These are phyloP conservation scores for Vaccinium macrocarpon DNA, from an alignment of 148 eudicot genomes.

Conservation along the genomic window DNA sequence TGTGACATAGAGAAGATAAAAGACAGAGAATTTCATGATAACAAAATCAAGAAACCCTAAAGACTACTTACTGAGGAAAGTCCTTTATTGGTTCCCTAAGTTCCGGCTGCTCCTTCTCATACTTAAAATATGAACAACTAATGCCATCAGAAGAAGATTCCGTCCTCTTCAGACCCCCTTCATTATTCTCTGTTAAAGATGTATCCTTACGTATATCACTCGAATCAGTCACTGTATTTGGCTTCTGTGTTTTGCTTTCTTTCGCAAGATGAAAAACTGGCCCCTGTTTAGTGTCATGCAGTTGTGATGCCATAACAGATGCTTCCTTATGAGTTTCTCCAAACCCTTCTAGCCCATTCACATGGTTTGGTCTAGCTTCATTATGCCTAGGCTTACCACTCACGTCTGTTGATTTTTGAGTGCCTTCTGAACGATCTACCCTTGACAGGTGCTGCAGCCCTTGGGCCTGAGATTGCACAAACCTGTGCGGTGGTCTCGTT, in stretches of 20 bases:
- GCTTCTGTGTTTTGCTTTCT: constrained; percentile 58
- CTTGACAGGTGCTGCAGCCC: constrained; percentile 28
- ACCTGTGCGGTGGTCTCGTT: constrained; percentile 32
- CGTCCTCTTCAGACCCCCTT: constrained; percentile 49
- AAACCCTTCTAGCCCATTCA: constrained; percentile 43
- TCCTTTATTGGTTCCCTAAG: constrained; percentile 78
- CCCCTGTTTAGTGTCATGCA: constrained; percentile 43
- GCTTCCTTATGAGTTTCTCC: constrained; percentile 51
- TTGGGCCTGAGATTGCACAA: constrained; percentile 30
- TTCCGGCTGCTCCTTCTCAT: constrained; percentile 88
- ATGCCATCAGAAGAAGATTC: constrained; percentile 76
- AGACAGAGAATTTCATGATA: constrained; percentile 8
- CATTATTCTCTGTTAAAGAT: constrained; percentile 41
- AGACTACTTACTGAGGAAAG: constrained; percentile 67
- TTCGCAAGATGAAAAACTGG: constrained; percentile 40
- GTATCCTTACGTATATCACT: constrained; percentile 39
- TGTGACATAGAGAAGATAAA: not conserved
- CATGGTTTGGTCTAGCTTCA: constrained; percentile 44
- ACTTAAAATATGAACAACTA: constrained; percentile 61
- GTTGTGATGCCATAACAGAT: constrained; percentile 27
- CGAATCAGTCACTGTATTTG: constrained; percentile 34
- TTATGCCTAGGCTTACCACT: constrained; percentile 36
- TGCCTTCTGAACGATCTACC: constrained; percentile 33
- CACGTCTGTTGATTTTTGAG: constrained; percentile 36
- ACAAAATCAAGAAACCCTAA: not conserved